Evolutionary conservation across 148 eudicot species (phyloP).

Genomic region (Fagopyrum tataricum): DNA sequence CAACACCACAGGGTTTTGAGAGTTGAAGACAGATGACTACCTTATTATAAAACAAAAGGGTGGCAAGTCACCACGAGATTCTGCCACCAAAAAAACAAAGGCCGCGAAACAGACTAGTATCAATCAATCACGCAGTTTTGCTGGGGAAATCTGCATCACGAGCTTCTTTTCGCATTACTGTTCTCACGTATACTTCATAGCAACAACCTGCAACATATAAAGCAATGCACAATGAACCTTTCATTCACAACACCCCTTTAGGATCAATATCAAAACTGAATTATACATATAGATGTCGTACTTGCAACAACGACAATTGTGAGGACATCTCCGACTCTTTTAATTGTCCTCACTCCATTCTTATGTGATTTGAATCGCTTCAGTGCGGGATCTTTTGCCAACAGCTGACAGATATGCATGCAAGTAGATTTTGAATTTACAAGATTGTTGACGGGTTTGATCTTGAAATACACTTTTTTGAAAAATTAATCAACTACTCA

Average conservation of each 20-base stretch:
- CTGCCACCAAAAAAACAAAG: not conserved
- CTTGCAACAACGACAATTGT: constrained; percentile 78
- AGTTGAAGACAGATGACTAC: not conserved
- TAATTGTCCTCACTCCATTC: constrained; percentile 48
- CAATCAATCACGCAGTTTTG: not conserved
- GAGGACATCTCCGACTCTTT: constrained; percentile 66
- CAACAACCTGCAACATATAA: constrained; percentile 56
- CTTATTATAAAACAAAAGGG: constrained; percentile 5
- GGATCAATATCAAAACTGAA: not conserved
- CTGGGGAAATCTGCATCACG: constrained; percentile 25
- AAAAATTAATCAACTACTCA: not conserved
- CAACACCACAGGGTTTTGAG: not conserved
- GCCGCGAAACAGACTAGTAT: not conserved
- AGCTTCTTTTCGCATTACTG: constrained; percentile 54
- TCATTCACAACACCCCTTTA: not conserved
- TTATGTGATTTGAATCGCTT: constrained; percentile 74
- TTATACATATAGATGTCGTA: constrained; percentile 20
- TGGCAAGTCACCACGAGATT: not conserved
- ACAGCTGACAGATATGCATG: constrained; percentile 44
- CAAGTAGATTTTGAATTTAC: not conserved
- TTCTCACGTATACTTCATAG: constrained; percentile 73
- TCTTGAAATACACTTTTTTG: not conserved
- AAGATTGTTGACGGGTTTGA: not conserved
- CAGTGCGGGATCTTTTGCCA: constrained; percentile 74
- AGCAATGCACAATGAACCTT: not conserved